Conservation (phyloP, 2,329 filamentous ascomycete genomes). For the Exophiala bonariae region DNA sequence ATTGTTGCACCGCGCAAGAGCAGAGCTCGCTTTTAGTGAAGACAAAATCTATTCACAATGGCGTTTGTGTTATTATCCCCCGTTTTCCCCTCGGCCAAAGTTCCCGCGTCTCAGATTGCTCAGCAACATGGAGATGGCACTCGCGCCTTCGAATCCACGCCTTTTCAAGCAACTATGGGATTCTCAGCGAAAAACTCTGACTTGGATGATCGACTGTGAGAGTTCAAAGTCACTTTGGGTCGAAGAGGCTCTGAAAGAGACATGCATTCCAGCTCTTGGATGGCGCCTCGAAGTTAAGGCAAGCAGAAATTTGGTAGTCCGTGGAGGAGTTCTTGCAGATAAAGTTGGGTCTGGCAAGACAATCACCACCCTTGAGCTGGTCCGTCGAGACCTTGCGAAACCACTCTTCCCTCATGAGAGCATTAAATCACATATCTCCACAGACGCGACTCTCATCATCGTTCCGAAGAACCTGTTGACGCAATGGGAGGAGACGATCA, state of each 20-base stretch:
- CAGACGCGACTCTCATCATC: conserved; percentile 61
- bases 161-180: conserved; percentile 30
- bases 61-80: conserved; percentile 24
- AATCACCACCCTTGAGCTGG: conserved; percentile 57
- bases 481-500: conserved; percentile 61
- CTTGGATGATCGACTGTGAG: conserved; percentile 63
- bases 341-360: conserved; percentile 69
- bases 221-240: conserved; percentile 40
- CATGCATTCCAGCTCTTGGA: conserved; percentile 47
- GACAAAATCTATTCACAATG: conserved; percentile 3
- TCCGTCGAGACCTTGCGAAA: conserved; percentile 39
- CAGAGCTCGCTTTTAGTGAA: conserved; percentile 30
- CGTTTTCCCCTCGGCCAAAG: no score
- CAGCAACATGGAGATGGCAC: no score
- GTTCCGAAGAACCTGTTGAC: conserved; percentile 55
- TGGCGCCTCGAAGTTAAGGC: conserved; percentile 59
- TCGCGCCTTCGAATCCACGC: no score
- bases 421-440: conserved; percentile 12
- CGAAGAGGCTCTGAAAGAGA: conserved; percentile 60
- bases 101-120: no score
- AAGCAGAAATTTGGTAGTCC: conserved; percentile 38
- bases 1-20: conserved; percentile 44
- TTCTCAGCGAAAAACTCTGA: conserved; percentile 45
- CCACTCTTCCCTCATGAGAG: background rate
- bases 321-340: conserved; percentile 64